Conservation (phyloP, 2,329 filamentous ascomycete species). For the Blastomyces silverae region DNA sequence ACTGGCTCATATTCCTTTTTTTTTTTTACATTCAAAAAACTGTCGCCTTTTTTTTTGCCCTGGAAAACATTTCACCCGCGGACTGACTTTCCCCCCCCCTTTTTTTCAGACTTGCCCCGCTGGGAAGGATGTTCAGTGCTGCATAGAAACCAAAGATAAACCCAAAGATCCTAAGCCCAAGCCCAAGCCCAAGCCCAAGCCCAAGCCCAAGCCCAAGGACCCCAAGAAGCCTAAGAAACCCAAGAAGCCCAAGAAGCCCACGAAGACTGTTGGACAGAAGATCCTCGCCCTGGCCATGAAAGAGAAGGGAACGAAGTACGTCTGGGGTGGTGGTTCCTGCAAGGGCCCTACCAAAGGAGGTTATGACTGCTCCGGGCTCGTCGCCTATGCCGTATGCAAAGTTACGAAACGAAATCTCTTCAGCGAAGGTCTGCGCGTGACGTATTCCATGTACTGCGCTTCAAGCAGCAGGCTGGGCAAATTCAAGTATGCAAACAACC, state of each 20-base stretch:
- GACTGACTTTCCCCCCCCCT: background rate
- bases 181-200: background rate
- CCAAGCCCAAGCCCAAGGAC: background rate
- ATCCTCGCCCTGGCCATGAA: conserved; percentile 46
- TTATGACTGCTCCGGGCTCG: conserved; percentile 28
- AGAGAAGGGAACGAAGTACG: conserved; percentile 38
- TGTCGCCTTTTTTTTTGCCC: too few species aligned
- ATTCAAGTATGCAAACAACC: conserved; percentile 23
- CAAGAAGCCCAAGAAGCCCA: background rate
- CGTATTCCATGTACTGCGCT: conserved; percentile 27
- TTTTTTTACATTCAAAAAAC: too few species aligned
- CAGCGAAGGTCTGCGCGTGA: conserved; percentile 24
- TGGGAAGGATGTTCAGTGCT: conserved; percentile 15
- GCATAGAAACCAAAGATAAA: conserved; percentile 3
- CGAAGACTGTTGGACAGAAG: conserved; percentile 28
- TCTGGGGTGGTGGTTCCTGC: conserved; percentile 28
- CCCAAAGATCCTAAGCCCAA: background rate
- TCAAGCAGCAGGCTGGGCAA: conserved; percentile 19
- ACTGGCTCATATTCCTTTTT: background rate
- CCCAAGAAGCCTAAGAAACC: background rate
- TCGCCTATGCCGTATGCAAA: conserved; percentile 28
- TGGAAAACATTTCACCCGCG: background rate
- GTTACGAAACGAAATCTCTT: conserved; percentile 28
- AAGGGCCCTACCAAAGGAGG: conserved; percentile 26
- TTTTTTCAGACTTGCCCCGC: conserved; percentile 10